phyloP scores from a whole-genome alignment of 179 eudicot species.

The Silene vulgaris region DNA sequence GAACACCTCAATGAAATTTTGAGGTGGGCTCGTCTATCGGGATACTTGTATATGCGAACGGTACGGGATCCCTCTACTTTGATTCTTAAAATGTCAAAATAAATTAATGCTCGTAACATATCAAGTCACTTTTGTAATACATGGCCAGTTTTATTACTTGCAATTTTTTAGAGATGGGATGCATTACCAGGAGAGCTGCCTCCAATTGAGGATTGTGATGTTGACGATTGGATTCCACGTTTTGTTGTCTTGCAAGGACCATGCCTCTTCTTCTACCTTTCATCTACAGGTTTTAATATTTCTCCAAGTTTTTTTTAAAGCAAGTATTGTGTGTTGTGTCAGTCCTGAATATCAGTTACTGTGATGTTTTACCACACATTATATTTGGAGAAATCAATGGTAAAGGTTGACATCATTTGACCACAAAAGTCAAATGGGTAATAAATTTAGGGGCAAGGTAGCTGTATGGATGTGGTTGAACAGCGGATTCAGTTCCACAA shows the following conservation, averaged over 20 bases:
- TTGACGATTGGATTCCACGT: constrained; percentile 97
- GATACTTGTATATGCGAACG: constrained; percentile 69
- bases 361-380: neutral
- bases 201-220: constrained; percentile 80
- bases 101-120: too few relatives aligned
- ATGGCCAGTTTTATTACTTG: neutral
- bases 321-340: neutral
- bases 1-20: constrained; percentile 76
- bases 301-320: neutral
- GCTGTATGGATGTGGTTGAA: neutral
- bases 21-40: constrained; percentile 67
- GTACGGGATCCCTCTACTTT: constrained; percentile 35
- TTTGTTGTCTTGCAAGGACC: constrained; percentile 83
- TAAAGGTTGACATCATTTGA: too few relatives aligned
- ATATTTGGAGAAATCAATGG: too few relatives aligned
- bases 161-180: constrained; percentile 69
- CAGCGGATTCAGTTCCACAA: neutral
- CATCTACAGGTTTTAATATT: constrained; percentile 55
- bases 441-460: too few relatives aligned
- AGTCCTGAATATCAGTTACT: neutral
- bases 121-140: neutral
- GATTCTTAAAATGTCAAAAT: neutral
- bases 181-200: constrained; percentile 94
- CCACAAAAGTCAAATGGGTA: too few relatives aligned
- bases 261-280: constrained; percentile 65